Evolutionary conservation across 768 basidiomycete genomes (phyloP), one percentile per base, ranked within the genome.

Genomic region (Strobilomyces dryophilus): DNA sequence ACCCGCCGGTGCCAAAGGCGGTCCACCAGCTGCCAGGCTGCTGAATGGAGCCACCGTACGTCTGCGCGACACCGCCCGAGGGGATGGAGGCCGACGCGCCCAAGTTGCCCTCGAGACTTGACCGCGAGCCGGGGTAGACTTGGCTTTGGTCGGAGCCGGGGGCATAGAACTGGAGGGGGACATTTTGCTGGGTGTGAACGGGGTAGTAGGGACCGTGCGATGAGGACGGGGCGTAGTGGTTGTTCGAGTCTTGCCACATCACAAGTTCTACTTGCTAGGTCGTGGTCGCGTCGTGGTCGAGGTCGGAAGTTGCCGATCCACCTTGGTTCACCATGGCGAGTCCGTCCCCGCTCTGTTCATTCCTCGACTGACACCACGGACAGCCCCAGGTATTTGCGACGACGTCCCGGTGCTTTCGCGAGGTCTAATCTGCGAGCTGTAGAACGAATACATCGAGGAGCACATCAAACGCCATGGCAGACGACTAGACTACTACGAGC

Each of bases 381-480:
- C 56, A 89, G 86, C 86, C 86, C 65, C 86, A 88, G 82, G 86
- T 87, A 75, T 55, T 45, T 36, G 14, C 3, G 31, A 31, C 17
- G 26, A 14, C 6, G 47, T 51, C 53, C 5, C n/a, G 26, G 24
- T 14, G 29, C n/a, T 27, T 32, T 24, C 8, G 34, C n/a, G 27
- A 10, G 37, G 2, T 42, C 62, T 68, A 49, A 64, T 45, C 14
- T 5, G 21, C 21, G 14, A 24, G 14, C 53, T 54, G 52, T 58
- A 99, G 92, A 98, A 98, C 79, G 95, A 98, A 71, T 98, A 98
- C 71, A 98, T 99, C 72, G 95, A 98, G 72, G 95, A 99, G 77
- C 89, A 92, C 67, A 95, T 98, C 71, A 94, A 92, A 75, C 87
- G 93, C 49, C 91, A 98, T 82, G 95, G 95, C 68, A 83, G 94